These are phyloP conservation scores for Phalaenopsis hybrid DNA, from an alignment of 116 monocot genomes.

Conservation along the genomic window DNA sequence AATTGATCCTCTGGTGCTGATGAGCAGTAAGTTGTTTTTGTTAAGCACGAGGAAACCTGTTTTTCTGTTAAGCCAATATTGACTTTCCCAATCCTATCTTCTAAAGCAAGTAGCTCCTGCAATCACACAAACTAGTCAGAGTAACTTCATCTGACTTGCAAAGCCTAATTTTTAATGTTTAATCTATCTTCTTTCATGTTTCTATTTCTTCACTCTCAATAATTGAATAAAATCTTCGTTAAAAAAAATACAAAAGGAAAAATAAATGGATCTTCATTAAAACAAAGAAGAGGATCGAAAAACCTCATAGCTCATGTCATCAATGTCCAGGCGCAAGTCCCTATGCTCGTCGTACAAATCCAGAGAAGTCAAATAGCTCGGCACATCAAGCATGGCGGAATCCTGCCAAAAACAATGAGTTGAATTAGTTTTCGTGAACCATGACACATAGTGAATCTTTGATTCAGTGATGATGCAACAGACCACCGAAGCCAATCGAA, in stretches of 20 bases:
- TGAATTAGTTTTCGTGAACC: not conserved
- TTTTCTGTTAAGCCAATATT: constrained; percentile 12
- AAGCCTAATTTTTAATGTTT: too few relatives aligned
- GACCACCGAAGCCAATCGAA: not conserved
- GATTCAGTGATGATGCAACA: not conserved
- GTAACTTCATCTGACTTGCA: not conserved
- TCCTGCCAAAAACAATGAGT: constrained; percentile 6
- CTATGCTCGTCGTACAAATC: constrained; percentile 21
- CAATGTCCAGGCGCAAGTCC: constrained; percentile 34
- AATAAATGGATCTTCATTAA: too few relatives aligned
- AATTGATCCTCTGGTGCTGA: not conserved
- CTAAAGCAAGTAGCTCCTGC: constrained; percentile 8
- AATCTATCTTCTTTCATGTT: too few relatives aligned
- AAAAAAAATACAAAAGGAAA: too few relatives aligned
- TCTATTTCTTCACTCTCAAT: too few relatives aligned
- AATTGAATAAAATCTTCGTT: too few relatives aligned
- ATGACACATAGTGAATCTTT: not conserved
- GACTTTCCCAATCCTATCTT: constrained; percentile 9
- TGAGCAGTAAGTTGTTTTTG: constrained; percentile 9
- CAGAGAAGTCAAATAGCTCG: constrained; percentile 1
- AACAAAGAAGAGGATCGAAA: not conserved
- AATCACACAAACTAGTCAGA: constrained; percentile 1
- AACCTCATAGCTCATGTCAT: constrained; percentile 40
- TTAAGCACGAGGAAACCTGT: constrained; percentile 24
- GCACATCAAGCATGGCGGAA: constrained; percentile 8